phyloP scores from a whole-genome alignment of 2,329 filamentous ascomycete species.

The Xylogone sp. region DNA sequence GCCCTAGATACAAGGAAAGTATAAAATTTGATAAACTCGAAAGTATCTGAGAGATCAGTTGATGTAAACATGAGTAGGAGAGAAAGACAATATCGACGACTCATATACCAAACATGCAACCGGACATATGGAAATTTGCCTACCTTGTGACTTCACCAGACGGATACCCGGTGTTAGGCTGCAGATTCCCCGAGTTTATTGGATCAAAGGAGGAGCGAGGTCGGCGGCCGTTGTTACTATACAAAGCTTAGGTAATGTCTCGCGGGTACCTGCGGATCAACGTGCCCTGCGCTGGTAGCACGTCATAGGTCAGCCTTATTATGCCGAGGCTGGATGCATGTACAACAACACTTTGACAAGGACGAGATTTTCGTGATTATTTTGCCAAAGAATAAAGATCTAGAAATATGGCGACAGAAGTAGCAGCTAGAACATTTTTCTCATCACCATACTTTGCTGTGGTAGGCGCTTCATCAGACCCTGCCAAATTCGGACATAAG shows the following conservation, averaged over 20 bases:
- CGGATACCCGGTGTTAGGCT: neutral
- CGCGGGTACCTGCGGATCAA: neutral
- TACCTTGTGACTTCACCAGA: too few species aligned
- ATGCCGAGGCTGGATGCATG: neutral
- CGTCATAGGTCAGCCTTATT: neutral
- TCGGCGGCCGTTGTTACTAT: too few species aligned
- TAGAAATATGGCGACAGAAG: conserved; percentile 59
- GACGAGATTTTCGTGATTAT: neutral
- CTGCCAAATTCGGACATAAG: conserved; percentile 84
- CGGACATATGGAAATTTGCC: too few species aligned
- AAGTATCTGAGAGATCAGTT: too few species aligned
- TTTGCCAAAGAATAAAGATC: neutral
- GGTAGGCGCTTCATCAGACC: conserved; percentile 82
- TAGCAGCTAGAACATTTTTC: conserved; percentile 76
- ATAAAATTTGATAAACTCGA: too few species aligned
- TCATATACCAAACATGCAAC: too few species aligned
- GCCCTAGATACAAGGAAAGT: too few species aligned
- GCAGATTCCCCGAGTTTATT: neutral
- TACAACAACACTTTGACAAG: neutral
- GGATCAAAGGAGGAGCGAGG: neutral
- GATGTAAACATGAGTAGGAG: too few species aligned
- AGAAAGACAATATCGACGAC: too few species aligned
- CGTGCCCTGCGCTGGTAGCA: neutral
- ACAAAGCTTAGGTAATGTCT: neutral
- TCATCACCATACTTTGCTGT: conserved; percentile 77